These are phyloP conservation scores for Suillus subaureus DNA, from an alignment of 768 basidiomycete species.

Conservation along the genomic window DNA sequence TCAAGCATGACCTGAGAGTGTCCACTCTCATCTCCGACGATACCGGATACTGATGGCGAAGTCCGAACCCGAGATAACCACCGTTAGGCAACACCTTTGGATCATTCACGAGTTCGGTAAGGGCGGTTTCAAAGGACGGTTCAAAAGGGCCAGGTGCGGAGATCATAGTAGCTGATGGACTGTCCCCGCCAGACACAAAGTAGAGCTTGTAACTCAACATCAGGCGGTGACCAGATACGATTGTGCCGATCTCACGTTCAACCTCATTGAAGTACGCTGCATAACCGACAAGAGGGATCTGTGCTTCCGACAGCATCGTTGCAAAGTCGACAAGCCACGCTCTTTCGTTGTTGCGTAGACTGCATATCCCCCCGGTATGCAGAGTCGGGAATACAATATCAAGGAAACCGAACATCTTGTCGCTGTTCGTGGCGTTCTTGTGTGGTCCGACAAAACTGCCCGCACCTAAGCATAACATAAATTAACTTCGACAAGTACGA, in stretches of 20 bases:
- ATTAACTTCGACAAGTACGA: background rate
- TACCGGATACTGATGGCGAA: constrained; percentile 38
- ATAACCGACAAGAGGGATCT: constrained; percentile 34
- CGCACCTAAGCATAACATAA: constrained; percentile 26
- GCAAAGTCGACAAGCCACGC: constrained; percentile 44
- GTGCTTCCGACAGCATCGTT: constrained; percentile 16
- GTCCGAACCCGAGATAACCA: constrained; percentile 38
- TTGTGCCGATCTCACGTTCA: constrained; percentile 47
- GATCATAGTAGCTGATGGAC: background rate
- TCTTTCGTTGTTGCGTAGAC: constrained; percentile 35
- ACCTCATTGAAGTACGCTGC: constrained; percentile 47
- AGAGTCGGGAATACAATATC: constrained; percentile 50
- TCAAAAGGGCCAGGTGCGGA: constrained; percentile 8
- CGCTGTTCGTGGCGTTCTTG: constrained; percentile 47
- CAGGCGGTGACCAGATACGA: constrained; percentile 44
- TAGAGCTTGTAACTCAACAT: constrained; percentile 49
- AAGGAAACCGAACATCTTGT: constrained; percentile 53
- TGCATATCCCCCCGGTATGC: constrained; percentile 47
- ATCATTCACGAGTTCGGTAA: constrained; percentile 30
- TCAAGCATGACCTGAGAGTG: constrained; percentile 24
- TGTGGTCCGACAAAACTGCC: constrained; percentile 54
- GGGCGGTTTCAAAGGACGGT: constrained; percentile 16
- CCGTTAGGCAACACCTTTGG: constrained; percentile 33
- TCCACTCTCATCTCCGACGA: constrained; percentile 15
- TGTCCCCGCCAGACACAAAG: constrained; percentile 7